Base-by-base conservation (phyloP, 2,329 filamentous ascomycete genomes). In the Phaeosphaeriaceae sp. region DNA sequence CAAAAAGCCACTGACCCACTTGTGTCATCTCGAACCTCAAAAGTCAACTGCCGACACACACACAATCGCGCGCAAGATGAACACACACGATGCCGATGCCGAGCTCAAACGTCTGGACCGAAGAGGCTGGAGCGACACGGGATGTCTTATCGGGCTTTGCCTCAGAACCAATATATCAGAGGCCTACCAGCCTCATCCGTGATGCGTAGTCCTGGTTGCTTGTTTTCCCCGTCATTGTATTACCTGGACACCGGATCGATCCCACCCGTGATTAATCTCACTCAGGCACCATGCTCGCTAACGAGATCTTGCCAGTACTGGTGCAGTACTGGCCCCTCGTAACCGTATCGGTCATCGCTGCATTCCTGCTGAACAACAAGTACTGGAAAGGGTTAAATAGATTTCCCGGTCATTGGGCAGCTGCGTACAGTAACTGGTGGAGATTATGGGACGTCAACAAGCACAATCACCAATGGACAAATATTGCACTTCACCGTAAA, bases 351-450 rank as follows among this genome's bases (percentile, higher is more conserved):
- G 51, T 68, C 21, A 40, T 78, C 4, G 64, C 71, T 31, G 68
- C 71, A 17, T 74, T 77, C 47, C 66, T 82, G 2, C 51, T 82
- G 3, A 74, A 73, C 61, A 83, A 83, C 68, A 82, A 83, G 55
- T 82, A 77, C 67, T 74, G 78, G 73, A 79, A 80, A 67, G 88
- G 89, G 6, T 78, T 92, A 57, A 86, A 88, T 76, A 87, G 84
- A 69, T 92, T 91, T 66, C 91, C 91, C 0, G 91, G 91, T 0
- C 91, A 89, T 0, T 81, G 88, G 55, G 70, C 91, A 44, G 91
- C 91, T 20, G 88, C 79, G 3, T 81, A 86, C 54, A 91, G 89
- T 13, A 86, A 94, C 70, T 88, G 86, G 83, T 94, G 91, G 91
- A 83, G 91, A 20, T 86, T 92, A 61, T 83, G 84, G 69, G 89